Percentiles rank a stretch among this genome's conserved stretches.
Evolutionary conservation across 768 basidiomycete species (phyloP).

Genomic region (Postia placenta): DNA sequence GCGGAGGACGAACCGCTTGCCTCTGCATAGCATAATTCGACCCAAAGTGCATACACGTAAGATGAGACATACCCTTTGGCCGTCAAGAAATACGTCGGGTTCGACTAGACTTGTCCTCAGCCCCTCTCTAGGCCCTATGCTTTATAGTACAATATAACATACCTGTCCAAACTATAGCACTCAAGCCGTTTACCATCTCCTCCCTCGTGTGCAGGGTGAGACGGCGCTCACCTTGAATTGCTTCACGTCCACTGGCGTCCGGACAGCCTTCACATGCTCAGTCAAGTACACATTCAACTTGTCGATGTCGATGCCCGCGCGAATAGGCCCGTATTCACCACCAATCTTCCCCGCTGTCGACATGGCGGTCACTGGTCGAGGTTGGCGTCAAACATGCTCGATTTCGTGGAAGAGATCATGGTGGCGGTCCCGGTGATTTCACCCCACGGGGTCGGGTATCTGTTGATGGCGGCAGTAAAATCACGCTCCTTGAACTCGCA

Average conservation of each 20-base stretch:
- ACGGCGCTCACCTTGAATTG: constrained; percentile 77
- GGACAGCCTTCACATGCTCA: constrained; percentile 46
- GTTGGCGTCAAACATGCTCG: too few relatives aligned
- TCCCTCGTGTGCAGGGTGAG: too few relatives aligned
- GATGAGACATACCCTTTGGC: constrained; percentile 52
- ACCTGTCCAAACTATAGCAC: constrained; percentile 89
- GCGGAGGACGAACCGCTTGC: constrained; percentile 73
- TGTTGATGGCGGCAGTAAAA: too few relatives aligned
- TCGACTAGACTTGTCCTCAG: constrained; percentile 51
- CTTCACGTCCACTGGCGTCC: constrained; percentile 68
- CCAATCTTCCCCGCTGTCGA: constrained; percentile 45
- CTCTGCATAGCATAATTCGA: constrained; percentile 26
- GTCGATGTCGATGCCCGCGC: constrained; percentile 60
- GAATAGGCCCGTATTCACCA: constrained; percentile 69
- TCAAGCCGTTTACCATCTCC: neutral
- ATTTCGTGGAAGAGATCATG: too few relatives aligned
- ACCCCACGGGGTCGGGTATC: too few relatives aligned
- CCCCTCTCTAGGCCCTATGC: neutral
- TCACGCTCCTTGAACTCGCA: too few relatives aligned
- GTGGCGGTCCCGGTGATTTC: too few relatives aligned
- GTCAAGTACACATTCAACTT: constrained; percentile 64
- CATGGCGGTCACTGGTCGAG: constrained; percentile 16
- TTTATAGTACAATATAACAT: too few relatives aligned
- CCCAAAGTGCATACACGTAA: neutral
- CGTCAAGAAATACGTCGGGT: constrained; percentile 92